These are phyloP conservation scores for Lathyrus aphaca DNA, from an alignment of 306 rosid genomes.

Conservation along the genomic window DNA sequence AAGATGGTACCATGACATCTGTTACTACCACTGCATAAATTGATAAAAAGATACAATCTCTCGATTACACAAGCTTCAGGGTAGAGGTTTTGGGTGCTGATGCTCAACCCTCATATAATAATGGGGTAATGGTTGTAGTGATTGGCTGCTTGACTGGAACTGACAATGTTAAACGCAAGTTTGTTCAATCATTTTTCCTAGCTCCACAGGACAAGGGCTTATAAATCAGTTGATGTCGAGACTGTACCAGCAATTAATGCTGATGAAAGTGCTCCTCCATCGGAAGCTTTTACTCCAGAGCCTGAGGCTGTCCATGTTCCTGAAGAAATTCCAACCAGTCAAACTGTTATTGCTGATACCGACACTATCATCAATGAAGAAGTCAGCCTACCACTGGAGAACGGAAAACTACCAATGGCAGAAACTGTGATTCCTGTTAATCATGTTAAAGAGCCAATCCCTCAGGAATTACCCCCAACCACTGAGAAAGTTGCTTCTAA, in stretches of 20 bases:
- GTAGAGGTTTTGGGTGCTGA: conserved; percentile 65
- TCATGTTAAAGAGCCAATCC: conserved; percentile 48
- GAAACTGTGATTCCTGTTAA: conserved; percentile 49
- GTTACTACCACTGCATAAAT: conserved; percentile 52
- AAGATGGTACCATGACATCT: conserved; percentile 49
- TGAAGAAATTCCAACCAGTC: conserved; percentile 46
- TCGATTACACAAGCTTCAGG: conserved; percentile 47
- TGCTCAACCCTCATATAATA: conserved; percentile 61
- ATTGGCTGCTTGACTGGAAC: conserved; percentile 63
- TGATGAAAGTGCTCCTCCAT: conserved; percentile 49
- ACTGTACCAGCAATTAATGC: conserved; percentile 40
- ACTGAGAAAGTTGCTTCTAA: conserved; percentile 48
- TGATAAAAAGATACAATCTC: conserved; percentile 55
- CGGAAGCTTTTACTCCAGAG: conserved; percentile 41
- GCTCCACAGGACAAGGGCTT: conserved; percentile 72
- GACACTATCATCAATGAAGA: conserved; percentile 40
- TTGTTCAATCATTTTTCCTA: conserved; percentile 72
- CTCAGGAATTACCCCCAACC: conserved; percentile 35
- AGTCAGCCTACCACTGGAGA: conserved; percentile 44
- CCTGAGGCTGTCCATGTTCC: conserved; percentile 47
- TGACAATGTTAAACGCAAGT: conserved; percentile 55
- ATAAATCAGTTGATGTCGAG: conserved; percentile 42
- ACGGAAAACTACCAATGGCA: conserved; percentile 42
- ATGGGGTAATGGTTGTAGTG: conserved; percentile 72
- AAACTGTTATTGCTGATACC: conserved; percentile 46